Evolutionary conservation across 257 asterid species (phyloP), one percentile per base, ranked within the genome.

Genomic region (Nicotiana paniculata): DNA sequence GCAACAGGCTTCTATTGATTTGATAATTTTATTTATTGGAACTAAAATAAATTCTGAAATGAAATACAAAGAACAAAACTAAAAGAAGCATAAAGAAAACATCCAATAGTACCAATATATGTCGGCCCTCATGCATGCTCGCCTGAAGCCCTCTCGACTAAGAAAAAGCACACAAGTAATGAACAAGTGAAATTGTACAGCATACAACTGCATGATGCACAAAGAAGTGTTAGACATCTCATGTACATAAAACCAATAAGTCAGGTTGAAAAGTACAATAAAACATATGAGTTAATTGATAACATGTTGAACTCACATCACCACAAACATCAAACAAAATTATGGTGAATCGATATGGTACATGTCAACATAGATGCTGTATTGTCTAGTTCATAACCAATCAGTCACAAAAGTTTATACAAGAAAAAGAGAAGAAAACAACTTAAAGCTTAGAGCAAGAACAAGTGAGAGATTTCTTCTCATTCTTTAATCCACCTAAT

Each of bases 91-190:
- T 17, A 62, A 24, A 39, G 75, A 80, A 62, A 80, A 83, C 51
- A 85, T 77, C 82, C 70, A 65, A 76, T 48, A n/a, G 43, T 93
- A 95, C 99, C 97, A 85, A 84, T 68, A 87, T 83, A 92, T 84
- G 84, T 93, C 96, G 24, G 93, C 95, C 89, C 99, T 88, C 98
- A 94, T 85, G 92, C 98, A 94, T 58, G 99, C 98, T 83, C 97
- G 87, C 72, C 97, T 91, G 82, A 93, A 93, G 28, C 99, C 99
- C 85, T 96, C 99, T 84, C 98, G 90, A 83, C 98, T 96, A 48
- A 96, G 95, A 87, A 96, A 96, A 85, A 96, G 89, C 81, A 92
- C 84, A 82, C 98, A 93, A 84, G 99, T 96, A 84, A 93, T 95
- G 83, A 96, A 93, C 79, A 96, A 91, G 83, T 91, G 97, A 87